Conservation (phyloP, 23 red algal species). For the Cyanidioschyzon merolae region DNA sequence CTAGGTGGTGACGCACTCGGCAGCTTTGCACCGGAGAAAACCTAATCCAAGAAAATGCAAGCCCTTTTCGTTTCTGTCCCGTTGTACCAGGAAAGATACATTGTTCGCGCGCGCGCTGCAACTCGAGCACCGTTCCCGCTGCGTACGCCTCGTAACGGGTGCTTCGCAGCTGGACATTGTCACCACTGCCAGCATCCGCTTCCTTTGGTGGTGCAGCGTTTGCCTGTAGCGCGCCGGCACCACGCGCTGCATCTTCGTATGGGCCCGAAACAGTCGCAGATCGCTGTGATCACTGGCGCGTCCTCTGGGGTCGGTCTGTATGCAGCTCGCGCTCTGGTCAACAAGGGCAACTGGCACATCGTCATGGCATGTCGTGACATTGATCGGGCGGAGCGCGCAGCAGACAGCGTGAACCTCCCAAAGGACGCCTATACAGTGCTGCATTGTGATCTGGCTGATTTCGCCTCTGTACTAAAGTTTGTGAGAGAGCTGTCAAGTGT, state of each 20-base stretch:
- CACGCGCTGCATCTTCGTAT: background rate
- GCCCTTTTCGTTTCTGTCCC: too few relatives aligned
- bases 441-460: constrained; percentile 35
- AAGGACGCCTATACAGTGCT: constrained; percentile 41
- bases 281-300: constrained; percentile 72
- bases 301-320: constrained; percentile 61
- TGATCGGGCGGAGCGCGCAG: constrained; percentile 27
- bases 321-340: constrained; percentile 52
- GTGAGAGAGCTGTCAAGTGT: background rate
- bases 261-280: constrained; percentile 31
- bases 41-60: too few relatives aligned
- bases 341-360: constrained; percentile 49
- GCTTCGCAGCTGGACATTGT: background rate
- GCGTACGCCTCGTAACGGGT: background rate
- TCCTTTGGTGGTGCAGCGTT: background rate
- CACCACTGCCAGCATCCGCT: background rate
- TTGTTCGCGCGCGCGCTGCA: too few relatives aligned
- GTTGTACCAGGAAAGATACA: too few relatives aligned
- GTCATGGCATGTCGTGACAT: constrained; percentile 65
- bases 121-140: too few relatives aligned
- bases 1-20: too few relatives aligned
- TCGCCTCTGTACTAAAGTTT: constrained; percentile 47
- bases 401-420: constrained; percentile 19
- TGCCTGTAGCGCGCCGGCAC: background rate
- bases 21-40: too few relatives aligned